Percentiles rank a stretch among this genome's conserved stretches.
These are phyloP conservation scores for Phytophthora sp. DNA, from an alignment of 352 stramenopile species.

Conservation along the genomic window DNA sequence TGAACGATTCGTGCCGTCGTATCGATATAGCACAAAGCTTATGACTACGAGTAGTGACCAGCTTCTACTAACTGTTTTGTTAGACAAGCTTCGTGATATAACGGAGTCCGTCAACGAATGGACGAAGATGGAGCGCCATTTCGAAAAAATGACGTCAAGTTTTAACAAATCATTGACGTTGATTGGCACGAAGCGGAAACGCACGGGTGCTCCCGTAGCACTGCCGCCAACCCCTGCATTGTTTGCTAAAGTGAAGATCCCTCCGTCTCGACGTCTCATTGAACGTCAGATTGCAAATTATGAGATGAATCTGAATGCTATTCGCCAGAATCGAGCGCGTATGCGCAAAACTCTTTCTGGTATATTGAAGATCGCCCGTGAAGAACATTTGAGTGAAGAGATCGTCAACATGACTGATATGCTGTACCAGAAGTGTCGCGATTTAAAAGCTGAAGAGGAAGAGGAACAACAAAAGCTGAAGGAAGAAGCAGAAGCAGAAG, in stretches of 20 bases:
- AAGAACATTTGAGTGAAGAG: conserved; percentile 63
- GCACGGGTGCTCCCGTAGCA: conserved; percentile 23
- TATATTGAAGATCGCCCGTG: conserved; percentile 64
- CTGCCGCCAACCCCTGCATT: conserved; percentile 45
- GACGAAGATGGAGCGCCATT: conserved; percentile 77
- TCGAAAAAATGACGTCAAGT: conserved; percentile 63
- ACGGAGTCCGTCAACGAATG: conserved; percentile 72
- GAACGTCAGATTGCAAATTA: conserved; percentile 79
- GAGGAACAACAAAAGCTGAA: conserved; percentile 41
- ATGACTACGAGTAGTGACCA: conserved; percentile 78
- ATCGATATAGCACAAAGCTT: conserved; percentile 66
- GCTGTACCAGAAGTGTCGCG: conserved; percentile 60
- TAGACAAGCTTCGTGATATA: conserved; percentile 72
- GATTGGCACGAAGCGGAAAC: conserved; percentile 57
- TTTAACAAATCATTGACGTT: conserved; percentile 51
- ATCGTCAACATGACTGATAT: conserved; percentile 62
- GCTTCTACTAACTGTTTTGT: conserved; percentile 70
- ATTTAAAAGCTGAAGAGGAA: conserved; percentile 54
- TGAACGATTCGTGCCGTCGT: conserved; percentile 72
- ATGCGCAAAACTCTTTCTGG: conserved; percentile 59
- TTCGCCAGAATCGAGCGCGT: conserved; percentile 49
- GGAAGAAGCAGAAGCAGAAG: conserved; percentile 32
- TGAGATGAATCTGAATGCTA: conserved; percentile 53
- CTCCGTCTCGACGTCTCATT: conserved; percentile 67
- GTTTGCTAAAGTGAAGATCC: conserved; percentile 65